These are phyloP conservation scores for Phytomonas sp. DNA, from an alignment of 208 protist species.

Conservation along the genomic window DNA sequence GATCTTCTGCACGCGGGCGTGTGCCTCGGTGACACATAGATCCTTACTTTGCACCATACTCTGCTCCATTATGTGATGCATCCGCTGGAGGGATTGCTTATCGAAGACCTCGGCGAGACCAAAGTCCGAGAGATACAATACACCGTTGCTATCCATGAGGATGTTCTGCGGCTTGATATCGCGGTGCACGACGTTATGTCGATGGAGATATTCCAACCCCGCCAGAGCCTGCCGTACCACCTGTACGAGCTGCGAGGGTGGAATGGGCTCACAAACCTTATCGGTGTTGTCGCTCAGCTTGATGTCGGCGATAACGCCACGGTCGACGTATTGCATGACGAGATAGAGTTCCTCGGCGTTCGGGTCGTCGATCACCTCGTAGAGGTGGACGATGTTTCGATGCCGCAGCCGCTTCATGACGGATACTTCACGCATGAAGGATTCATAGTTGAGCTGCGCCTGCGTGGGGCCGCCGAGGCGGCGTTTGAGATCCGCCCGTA, in stretches of 20 bases:
- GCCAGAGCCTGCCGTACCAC: slow-evolving; percentile 51
- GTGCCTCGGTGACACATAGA: slow-evolving; percentile 25
- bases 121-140: slow-evolving; percentile 77
- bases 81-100: slow-evolving; percentile 20
- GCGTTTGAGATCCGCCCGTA: slow-evolving; percentile 34
- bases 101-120: slow-evolving; percentile 75
- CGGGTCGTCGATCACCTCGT: slow-evolving; percentile 95
- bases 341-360: slow-evolving; percentile 80
- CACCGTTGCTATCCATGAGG: slow-evolving; percentile 41
- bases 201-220: slow-evolving; percentile 62
- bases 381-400: slow-evolving; percentile 91
- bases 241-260: slow-evolving; percentile 18
- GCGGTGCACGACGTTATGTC: slow-evolving; percentile 69
- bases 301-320: slow-evolving; percentile 42
- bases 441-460: slow-evolving; percentile 24
- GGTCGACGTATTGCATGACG: slow-evolving; percentile 90
- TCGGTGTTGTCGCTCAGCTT: slow-evolving; percentile 16
- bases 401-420: slow-evolving; percentile 95
- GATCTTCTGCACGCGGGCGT: slow-evolving; percentile 27
- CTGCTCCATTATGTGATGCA: slow-evolving; percentile 37
- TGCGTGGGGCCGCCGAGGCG: slow-evolving; percentile 16
- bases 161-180: slow-evolving; percentile 89
- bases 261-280: slow-evolving; percentile 35
- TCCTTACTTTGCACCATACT: slow-evolving; percentile 40
- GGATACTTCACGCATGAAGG: slow-evolving; percentile 82